Percentiles rank a stretch among this genome's conserved stretches.
phyloP scores from a whole-genome alignment of 306 rosid genomes.

The Cucumis sativus region Cucumber_9930_V3 NC_026660.2:6646501-6647000 shows the following conservation, averaged over 20 bases:
- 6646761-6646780: background rate
- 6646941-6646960: background rate
- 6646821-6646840: background rate
- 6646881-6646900: background rate
- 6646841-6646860: background rate
- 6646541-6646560: slow-evolving; percentile 82
- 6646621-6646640: background rate
- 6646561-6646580: slow-evolving; percentile 87
- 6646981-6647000: slow-evolving; percentile 78
- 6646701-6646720: background rate
- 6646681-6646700: background rate
- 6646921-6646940: background rate
- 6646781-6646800: background rate
- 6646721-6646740: background rate
- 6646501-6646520: slow-evolving; percentile 40
- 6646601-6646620: background rate
- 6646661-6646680: background rate
- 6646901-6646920: background rate
- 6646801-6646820: background rate
- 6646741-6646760: background rate
- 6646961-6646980: slow-evolving; percentile 75
- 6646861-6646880: background rate
- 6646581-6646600: slow-evolving; percentile 77
- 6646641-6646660: background rate
- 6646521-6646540: slow-evolving; percentile 52